Conservation (phyloP, 805 yeast genomes). For the Candida ipomoeae region DNA sequence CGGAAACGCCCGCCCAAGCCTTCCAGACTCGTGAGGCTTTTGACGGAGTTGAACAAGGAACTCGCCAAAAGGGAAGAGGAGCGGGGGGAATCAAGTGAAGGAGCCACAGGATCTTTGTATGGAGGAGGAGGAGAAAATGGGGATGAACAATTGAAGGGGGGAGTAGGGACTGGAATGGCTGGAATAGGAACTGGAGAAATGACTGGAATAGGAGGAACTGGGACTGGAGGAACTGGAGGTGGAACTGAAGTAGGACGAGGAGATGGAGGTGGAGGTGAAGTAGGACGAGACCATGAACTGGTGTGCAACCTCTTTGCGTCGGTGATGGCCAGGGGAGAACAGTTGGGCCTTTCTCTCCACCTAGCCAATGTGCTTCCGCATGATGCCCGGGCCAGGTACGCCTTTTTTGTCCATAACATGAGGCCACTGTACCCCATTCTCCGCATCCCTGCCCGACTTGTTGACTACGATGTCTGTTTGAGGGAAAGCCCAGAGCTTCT, state of each 20-base stretch:
- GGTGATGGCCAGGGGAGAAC: not conserved
- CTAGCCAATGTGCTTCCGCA: constrained; percentile 11
- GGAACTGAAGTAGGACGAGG: not conserved
- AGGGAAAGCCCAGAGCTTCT: constrained; percentile 43
- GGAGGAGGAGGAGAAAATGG: no score
- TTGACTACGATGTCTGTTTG: constrained; percentile 37
- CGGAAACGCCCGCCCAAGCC: constrained; percentile 7
- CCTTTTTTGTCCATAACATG: constrained; percentile 35
- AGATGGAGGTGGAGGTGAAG: no score
- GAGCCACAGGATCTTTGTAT: no score
- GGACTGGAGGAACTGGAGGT: not conserved
- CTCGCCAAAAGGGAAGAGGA: not conserved
- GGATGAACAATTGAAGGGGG: not conserved
- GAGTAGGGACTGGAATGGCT: no score
- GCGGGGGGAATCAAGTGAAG: no score
- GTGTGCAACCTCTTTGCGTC: not conserved
- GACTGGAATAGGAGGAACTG: not conserved
- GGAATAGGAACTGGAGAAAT: no score
- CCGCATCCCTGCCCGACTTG: constrained; percentile 33
- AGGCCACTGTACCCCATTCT: constrained; percentile 47
- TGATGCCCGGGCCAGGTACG: constrained; percentile 32
- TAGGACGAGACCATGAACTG: not conserved
- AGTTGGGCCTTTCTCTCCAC: not conserved
- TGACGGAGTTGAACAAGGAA: constrained; percentile 9
- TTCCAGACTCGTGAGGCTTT: constrained; percentile 4